Conservation (phyloP, 177 flowering plant species). For the Vitis hybrid region DNA sequence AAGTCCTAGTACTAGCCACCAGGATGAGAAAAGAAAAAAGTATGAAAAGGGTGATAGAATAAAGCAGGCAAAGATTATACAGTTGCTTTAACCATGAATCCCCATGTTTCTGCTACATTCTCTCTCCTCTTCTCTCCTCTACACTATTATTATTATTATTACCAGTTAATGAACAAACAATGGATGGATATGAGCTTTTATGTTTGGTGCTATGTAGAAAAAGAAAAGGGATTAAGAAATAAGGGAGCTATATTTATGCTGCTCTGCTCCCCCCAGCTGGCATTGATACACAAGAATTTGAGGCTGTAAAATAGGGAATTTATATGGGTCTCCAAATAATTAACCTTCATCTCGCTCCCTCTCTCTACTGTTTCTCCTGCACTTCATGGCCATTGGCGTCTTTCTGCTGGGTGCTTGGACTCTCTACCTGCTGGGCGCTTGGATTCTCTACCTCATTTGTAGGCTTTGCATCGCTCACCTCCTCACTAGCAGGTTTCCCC, state of each 20-base stretch:
- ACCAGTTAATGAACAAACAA: slow-evolving; percentile 15
- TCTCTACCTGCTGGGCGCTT: slow-evolving; percentile 18
- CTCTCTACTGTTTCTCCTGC: slow-evolving; percentile 23
- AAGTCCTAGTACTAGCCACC: background rate
- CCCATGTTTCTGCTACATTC: slow-evolving; percentile 12
- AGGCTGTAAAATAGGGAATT: background rate
- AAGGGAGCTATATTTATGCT: slow-evolving; percentile 1
- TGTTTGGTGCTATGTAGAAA: background rate
- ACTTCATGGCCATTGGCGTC: slow-evolving; percentile 31
- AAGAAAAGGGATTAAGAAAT: slow-evolving; percentile 1
- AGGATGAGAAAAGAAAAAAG: background rate
- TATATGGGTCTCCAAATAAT: background rate
- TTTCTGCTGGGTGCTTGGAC: slow-evolving; percentile 19
- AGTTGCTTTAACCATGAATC: background rate
- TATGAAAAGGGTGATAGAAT: background rate
- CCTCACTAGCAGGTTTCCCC: slow-evolving; percentile 38
- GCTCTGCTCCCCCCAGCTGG: background rate
- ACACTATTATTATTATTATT: background rate
- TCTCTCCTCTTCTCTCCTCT: slow-evolving; percentile 1
- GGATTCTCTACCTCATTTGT: slow-evolving; percentile 18
- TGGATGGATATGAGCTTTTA: slow-evolving; percentile 11
- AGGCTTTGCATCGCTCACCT: slow-evolving; percentile 25
- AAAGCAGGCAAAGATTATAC: slow-evolving; percentile 8
- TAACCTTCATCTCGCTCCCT: background rate
- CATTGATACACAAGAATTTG: background rate